These are phyloP conservation scores for Mycena rebaudengoi DNA, from an alignment of 768 basidiomycete genomes.

Conservation along the genomic window DNA sequence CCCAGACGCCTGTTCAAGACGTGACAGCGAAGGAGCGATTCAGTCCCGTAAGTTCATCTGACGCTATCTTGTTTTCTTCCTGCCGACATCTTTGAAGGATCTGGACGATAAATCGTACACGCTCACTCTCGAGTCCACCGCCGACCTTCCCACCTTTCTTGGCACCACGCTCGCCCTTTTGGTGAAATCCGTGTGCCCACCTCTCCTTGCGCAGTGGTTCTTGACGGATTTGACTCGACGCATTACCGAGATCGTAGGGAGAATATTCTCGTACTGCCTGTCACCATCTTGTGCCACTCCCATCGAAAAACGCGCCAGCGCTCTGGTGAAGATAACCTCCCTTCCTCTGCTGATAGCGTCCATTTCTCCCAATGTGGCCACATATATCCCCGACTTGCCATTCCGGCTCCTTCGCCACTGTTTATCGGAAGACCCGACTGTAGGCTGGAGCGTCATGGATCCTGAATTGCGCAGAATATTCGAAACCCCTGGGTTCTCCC, in stretches of 20 bases:
- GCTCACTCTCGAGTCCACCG: constrained; percentile 46
- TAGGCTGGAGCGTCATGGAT: constrained; percentile 49
- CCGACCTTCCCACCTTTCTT: constrained; percentile 57
- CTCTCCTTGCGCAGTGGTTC: constrained; percentile 57
- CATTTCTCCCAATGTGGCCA: constrained; percentile 37
- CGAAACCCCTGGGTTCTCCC: constrained; percentile 24
- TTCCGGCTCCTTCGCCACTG: constrained; percentile 53
- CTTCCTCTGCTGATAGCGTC: constrained; percentile 28
- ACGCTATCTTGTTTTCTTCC: background rate
- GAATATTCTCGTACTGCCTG: constrained; percentile 53
- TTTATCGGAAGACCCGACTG: constrained; percentile 51
- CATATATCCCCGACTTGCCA: constrained; percentile 41
- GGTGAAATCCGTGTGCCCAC: constrained; percentile 49
- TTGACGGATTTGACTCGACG: constrained; percentile 56
- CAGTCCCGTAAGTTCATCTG: constrained; percentile 39
- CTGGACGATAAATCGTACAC: constrained; percentile 42
- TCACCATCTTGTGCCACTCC: constrained; percentile 47
- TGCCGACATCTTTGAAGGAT: constrained; percentile 38
- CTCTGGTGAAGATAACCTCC: constrained; percentile 51
- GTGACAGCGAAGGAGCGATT: constrained; percentile 40
- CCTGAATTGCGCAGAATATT: constrained; percentile 34
- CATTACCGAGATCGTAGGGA: constrained; percentile 47
- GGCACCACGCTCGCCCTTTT: constrained; percentile 55
- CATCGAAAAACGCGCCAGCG: constrained; percentile 42
- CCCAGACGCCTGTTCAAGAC: constrained; percentile 44